These are phyloP conservation scores for Tylopilus vinaceipallidus DNA, from an alignment of 768 basidiomycete species.

Conservation along the genomic window DNA sequence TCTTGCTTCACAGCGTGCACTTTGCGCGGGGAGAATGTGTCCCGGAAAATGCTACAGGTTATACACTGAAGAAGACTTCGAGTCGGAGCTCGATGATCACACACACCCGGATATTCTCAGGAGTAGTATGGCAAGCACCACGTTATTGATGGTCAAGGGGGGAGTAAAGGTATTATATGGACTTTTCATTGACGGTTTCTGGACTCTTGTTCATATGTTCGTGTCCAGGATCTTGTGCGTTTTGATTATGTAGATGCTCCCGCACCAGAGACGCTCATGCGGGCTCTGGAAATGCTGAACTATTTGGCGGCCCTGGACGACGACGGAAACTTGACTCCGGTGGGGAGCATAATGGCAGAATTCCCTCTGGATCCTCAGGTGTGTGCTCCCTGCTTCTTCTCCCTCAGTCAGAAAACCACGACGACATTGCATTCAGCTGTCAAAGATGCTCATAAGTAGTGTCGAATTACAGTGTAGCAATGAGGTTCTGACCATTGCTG, in stretches of 20 bases:
- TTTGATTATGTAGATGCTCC: constrained; percentile 94
- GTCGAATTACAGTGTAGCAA: constrained; percentile 96
- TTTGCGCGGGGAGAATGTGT: constrained; percentile 92
- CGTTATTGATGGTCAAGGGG: constrained; percentile 90
- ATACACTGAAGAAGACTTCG: constrained; percentile 97
- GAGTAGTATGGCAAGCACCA: constrained; percentile 90
- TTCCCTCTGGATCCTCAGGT: constrained; percentile 85
- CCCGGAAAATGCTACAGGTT: constrained; percentile 97
- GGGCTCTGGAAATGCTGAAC: constrained; percentile 91
- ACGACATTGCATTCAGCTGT: constrained; percentile 42
- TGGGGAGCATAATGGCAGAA: constrained; percentile 94
- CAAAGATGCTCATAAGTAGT: constrained; percentile 92
- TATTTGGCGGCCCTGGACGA: constrained; percentile 92
- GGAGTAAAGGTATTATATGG: constrained; percentile 94
- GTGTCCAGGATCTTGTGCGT: no score
- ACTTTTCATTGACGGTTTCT: no score
- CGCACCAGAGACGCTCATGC: constrained; percentile 95
- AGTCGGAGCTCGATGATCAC: constrained; percentile 93
- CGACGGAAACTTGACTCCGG: constrained; percentile 82
- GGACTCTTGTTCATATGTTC: no score
- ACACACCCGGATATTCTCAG: constrained; percentile 95
- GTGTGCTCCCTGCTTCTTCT: constrained; percentile 15
- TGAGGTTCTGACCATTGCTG: constrained; percentile 91
- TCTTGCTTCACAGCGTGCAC: constrained; percentile 92
- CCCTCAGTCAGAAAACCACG: no score